phyloP scores from a whole-genome alignment of 805 yeast genomes.

The Kuraishia cidri region DNA sequence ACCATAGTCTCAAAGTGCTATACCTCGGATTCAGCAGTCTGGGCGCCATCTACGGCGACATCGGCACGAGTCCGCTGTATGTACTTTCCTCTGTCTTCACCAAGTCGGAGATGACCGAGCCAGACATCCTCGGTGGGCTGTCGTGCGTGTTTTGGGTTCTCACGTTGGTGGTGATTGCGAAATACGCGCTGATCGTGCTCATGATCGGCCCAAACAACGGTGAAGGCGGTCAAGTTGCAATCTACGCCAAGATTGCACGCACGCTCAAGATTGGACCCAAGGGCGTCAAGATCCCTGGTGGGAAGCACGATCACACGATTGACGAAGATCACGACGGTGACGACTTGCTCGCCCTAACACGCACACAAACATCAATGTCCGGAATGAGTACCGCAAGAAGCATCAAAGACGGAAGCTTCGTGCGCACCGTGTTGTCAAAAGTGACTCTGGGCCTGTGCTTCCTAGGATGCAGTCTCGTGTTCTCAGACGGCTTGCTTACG shows the following conservation, averaged over 20 bases:
- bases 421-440: constrained; percentile 20
- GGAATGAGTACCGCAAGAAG: constrained; percentile 9
- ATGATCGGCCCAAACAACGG: constrained; percentile 45
- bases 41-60: constrained; percentile 59
- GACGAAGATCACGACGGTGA: constrained; percentile 19
- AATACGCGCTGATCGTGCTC: constrained; percentile 41
- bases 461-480: constrained; percentile 45
- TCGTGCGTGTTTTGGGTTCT: constrained; percentile 49
- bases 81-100: constrained; percentile 28
- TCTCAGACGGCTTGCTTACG: constrained; percentile 53
- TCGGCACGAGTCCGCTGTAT: constrained; percentile 56
- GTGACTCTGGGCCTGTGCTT: constrained; percentile 31
- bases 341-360: constrained; percentile 21
- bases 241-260: constrained; percentile 48
- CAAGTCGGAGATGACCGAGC: constrained; percentile 12
- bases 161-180: constrained; percentile 40
- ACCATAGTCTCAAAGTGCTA: no score
- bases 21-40: constrained; percentile 31
- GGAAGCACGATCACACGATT: neutral
- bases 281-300: constrained; percentile 34
- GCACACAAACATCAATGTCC: constrained; percentile 24
- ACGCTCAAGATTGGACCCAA: constrained; percentile 34
- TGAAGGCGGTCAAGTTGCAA: constrained; percentile 60
- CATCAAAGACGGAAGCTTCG: constrained; percentile 15
- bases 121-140: constrained; percentile 37